Conservation (phyloP, 2,329 filamentous ascomycete genomes). For the Tolypocladium ovalisporum region DNA sequence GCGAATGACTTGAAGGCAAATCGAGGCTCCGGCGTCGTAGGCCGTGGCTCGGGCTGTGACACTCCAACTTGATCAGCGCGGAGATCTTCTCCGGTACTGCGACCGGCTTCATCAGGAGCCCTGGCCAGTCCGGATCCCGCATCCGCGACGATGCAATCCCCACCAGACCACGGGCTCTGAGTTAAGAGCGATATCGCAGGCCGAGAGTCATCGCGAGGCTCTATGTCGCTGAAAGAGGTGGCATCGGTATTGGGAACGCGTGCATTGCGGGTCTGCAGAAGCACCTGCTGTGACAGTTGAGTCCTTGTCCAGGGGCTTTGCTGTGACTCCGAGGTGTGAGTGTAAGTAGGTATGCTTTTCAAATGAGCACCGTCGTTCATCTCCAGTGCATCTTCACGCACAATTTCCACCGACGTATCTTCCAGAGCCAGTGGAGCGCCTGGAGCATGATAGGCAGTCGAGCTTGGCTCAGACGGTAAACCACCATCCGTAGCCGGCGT, state of each 20-base stretch:
- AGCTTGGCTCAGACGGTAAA: background rate
- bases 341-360: background rate
- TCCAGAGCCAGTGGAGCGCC: too few relatives aligned
- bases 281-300: background rate
- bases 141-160: background rate
- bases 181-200: background rate
- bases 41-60: constrained; percentile 4
- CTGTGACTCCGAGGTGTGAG: constrained; percentile 1
- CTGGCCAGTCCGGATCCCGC: background rate
- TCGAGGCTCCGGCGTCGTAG: constrained; percentile 33
- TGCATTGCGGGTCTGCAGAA: background rate
- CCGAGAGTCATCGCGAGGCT: background rate
- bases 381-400: background rate
- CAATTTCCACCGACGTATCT: too few relatives aligned
- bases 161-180: constrained; percentile 12
- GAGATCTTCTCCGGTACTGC: background rate
- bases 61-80: background rate
- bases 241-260: background rate
- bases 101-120: background rate
- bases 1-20: constrained; percentile 41
- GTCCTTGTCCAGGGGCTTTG: constrained; percentile 7
- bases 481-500: background rate
- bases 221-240: background rate
- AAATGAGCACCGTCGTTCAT: background rate
- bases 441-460: too few relatives aligned